Conservation (phyloP, 2,329 filamentous ascomycete species). For the Epichloe festucae region DNA sequence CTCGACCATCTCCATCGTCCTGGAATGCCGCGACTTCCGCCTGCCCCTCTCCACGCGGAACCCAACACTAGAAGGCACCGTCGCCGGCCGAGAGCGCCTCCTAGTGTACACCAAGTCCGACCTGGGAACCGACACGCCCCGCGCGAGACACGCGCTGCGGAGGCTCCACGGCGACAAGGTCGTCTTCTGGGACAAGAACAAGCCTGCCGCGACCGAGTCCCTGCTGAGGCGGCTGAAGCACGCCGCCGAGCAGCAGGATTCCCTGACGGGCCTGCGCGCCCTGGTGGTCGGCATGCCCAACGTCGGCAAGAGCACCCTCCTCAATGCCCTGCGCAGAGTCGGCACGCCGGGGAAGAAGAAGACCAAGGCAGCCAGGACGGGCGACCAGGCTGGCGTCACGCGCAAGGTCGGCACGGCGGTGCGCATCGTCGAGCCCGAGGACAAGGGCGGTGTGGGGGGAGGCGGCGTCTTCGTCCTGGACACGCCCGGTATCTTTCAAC, state of each 20-base stretch:
- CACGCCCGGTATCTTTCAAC: conserved; percentile 90
- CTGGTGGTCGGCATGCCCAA: conserved; percentile 97
- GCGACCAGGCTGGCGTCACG: conserved; percentile 80
- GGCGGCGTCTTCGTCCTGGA: conserved; percentile 74
- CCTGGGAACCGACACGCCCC: conserved; percentile 37
- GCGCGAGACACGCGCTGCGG: conserved; percentile 16
- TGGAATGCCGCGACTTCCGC: conserved; percentile 91
- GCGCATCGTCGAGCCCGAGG: conserved; percentile 47
- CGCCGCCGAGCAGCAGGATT: conserved; percentile 25
- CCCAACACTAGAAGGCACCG: conserved; percentile 67
- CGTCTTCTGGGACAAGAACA: conserved; percentile 32
- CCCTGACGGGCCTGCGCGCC: conserved; percentile 68
- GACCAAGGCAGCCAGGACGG: conserved; percentile 64
- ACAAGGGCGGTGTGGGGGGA: conserved; percentile 30
- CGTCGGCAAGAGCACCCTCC: conserved; percentile 87
- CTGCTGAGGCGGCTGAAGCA: conserved; percentile 27
- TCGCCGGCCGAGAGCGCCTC: conserved; percentile 61
- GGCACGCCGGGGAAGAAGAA: conserved; percentile 36
- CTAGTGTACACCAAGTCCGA: conserved; percentile 89
- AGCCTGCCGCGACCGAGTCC: conserved; percentile 18
- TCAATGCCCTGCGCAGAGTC: conserved; percentile 66
- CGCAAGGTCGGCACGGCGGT: conserved; percentile 73
- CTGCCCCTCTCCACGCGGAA: conserved; percentile 84
- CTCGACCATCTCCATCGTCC: conserved; percentile 68
- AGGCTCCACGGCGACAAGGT: conserved; percentile 21